phyloP scores from a whole-genome alignment of 1,139 yeast genomes.

The Suhomyces terraborum region DNA sequence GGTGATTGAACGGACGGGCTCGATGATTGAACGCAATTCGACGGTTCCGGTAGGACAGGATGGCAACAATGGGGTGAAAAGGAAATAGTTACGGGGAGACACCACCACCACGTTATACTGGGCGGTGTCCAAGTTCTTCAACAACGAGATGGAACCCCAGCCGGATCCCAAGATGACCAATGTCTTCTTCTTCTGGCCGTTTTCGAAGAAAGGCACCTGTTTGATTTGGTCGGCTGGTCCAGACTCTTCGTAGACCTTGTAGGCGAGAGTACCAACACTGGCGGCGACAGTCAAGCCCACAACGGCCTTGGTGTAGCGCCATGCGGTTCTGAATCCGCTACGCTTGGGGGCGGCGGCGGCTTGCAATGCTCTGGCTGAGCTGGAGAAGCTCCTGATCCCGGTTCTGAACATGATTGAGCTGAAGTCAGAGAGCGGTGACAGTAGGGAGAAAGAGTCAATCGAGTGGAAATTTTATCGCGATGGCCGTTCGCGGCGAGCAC shows the following conservation, averaged over 20 bases:
- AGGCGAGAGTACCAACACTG: conserved; percentile 51
- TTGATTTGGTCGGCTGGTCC: conserved; percentile 58
- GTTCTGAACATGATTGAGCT: conserved; percentile 11
- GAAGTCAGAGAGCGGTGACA: not conserved
- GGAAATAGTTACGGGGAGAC: conserved; percentile 92
- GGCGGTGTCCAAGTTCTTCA: conserved; percentile 83
- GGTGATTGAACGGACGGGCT: conserved; percentile 73
- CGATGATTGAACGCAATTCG: conserved; percentile 86
- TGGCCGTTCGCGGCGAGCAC: conserved; percentile 2
- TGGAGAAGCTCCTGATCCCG: conserved; percentile 12
- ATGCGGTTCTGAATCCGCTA: conserved; percentile 25
- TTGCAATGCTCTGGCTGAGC: conserved; percentile 22
- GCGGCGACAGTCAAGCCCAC: conserved; percentile 34
- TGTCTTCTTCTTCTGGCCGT: conserved; percentile 81
- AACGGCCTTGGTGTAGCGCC: conserved; percentile 35
- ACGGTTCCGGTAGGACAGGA: conserved; percentile 93
- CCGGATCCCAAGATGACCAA: conserved; percentile 90
- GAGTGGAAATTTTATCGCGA: conserved; percentile 2
- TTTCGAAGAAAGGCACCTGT: conserved; percentile 54
- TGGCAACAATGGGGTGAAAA: conserved; percentile 91
- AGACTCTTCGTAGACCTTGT: conserved; percentile 61
- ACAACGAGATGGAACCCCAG: conserved; percentile 85
- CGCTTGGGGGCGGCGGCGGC: conserved; percentile 17
- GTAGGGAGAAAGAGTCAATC: not conserved
- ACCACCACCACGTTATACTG: conserved; percentile 85